Conservation (phyloP, 73 alveolate genomes). For the Paramecium biaurelia region DNA sequence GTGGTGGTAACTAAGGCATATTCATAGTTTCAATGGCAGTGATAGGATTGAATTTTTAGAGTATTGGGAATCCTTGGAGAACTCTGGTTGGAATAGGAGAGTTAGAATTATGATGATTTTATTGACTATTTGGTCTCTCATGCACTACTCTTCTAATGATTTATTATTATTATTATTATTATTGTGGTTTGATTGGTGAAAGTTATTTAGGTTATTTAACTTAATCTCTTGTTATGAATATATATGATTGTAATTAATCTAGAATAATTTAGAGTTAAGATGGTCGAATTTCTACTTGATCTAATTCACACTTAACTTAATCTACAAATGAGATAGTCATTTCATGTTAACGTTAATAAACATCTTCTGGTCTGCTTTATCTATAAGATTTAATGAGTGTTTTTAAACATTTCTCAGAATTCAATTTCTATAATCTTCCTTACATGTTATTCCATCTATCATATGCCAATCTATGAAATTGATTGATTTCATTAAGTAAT, state of each 20-base stretch:
- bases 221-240: not conserved
- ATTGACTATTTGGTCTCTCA: not conserved
- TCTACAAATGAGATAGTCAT: not conserved
- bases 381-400: not conserved
- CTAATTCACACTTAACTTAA: not conserved
- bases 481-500: not conserved
- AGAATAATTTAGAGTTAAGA: not conserved
- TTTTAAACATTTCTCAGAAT: not conserved
- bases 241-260: not conserved
- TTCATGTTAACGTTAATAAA: not conserved
- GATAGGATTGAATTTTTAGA: not conserved
- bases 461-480: not conserved
- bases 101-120: not conserved
- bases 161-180: not conserved
- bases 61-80: not conserved
- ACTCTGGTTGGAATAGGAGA: not conserved
- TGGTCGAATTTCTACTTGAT: not conserved
- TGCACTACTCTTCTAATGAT: not conserved
- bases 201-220: not conserved
- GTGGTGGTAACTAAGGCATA: not conserved
- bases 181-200: not conserved
- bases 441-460: not conserved
- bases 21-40: not conserved
- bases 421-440: not conserved
- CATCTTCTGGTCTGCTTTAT: not conserved